Conservation (phyloP, 1,284 basidiomycete genomes). For the Tilletia horrida region DNA sequence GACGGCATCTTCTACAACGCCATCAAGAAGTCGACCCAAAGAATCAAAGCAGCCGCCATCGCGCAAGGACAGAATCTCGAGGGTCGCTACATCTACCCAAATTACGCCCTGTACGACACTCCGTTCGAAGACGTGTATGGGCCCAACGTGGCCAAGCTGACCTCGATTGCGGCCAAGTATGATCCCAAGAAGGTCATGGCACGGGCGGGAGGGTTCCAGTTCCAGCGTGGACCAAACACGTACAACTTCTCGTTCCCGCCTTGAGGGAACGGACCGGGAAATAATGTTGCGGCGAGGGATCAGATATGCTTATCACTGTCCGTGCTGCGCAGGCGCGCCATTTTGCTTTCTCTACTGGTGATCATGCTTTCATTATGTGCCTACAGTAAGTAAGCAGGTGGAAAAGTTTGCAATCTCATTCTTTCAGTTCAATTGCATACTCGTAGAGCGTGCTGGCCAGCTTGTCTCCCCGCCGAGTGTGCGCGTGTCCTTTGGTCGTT, state of each 20-base stretch:
- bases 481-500: too few species aligned
- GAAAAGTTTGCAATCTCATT: too few species aligned
- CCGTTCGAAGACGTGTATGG: constrained; percentile 4
- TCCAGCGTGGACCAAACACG: constrained; percentile 5
- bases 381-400: too few species aligned
- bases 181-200: constrained; percentile 13
- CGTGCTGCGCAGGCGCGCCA: too few species aligned
- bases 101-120: constrained; percentile 14
- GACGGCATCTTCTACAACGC: constrained; percentile 8
- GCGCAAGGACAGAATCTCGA: constrained; percentile 3
- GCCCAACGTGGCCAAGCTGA: background rate
- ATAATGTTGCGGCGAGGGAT: too few species aligned
- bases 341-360: too few species aligned
- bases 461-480: too few species aligned
- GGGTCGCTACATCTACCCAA: background rate
- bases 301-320: too few species aligned
- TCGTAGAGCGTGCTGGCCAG: too few species aligned
- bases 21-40: background rate
- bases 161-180: constrained; percentile 11
- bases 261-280: too few species aligned
- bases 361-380: too few species aligned
- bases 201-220: constrained; percentile 10
- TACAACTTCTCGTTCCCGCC: background rate
- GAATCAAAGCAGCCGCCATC: background rate
- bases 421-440: too few species aligned